Conservation (phyloP, 2,329 filamentous ascomycete genomes). For the Ophiostoma sp. region DNA sequence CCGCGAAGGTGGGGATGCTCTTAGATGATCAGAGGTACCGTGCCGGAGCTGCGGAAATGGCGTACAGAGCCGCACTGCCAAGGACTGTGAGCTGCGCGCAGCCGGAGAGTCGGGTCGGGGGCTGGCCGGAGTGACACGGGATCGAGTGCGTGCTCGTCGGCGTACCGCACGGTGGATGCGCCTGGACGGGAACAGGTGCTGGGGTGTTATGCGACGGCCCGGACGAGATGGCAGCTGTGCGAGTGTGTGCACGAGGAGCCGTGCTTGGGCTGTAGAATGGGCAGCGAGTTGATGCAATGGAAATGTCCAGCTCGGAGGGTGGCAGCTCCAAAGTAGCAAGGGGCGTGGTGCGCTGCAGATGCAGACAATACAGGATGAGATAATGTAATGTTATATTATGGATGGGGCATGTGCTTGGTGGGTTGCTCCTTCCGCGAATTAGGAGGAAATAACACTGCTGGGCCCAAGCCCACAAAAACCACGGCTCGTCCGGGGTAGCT, state of each 20-base stretch:
- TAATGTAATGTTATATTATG: neutral
- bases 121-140: neutral
- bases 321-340: neutral
- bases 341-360: neutral
- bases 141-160: neutral
- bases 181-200: neutral
- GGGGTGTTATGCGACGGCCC: neutral
- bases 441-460: conserved; percentile 7
- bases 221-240: neutral
- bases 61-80: neutral
- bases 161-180: neutral
- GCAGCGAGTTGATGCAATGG: neutral
- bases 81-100: neutral
- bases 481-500: conserved; percentile 15
- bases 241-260: neutral
- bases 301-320: neutral
- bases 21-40: neutral
- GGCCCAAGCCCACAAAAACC: neutral
- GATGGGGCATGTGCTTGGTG: neutral
- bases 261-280: neutral
- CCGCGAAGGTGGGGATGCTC: neutral
- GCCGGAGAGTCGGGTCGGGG: neutral
- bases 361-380: neutral
- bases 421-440: conserved; percentile 11
- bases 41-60: neutral